These are phyloP conservation scores for Phialophora tarda DNA, from an alignment of 2,329 filamentous ascomycete genomes.

Conservation along the genomic window DNA sequence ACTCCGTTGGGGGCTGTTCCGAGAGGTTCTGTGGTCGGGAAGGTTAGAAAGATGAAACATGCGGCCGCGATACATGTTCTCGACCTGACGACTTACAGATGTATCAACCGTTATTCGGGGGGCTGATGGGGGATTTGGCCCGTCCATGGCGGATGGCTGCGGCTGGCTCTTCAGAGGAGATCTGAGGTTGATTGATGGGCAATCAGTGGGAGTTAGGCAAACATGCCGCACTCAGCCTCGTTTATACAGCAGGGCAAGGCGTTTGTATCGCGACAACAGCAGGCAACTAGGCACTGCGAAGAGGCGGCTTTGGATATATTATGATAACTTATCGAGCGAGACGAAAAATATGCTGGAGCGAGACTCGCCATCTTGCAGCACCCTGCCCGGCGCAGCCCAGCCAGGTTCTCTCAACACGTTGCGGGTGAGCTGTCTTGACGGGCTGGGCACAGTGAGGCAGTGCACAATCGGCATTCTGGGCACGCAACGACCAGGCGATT, in stretches of 20 bases:
- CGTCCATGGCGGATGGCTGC: slow-evolving; percentile 29
- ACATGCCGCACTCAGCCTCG: slow-evolving; percentile 10
- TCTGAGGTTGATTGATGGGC: not conserved
- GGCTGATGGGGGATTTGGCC: slow-evolving; percentile 24
- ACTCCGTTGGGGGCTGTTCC: slow-evolving; percentile 20
- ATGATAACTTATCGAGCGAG: slow-evolving; percentile 8
- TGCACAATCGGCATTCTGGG: slow-evolving; percentile 28
- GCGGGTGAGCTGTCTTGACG: slow-evolving; percentile 15
- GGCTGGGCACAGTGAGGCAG: slow-evolving; percentile 24
- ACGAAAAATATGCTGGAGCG: slow-evolving; percentile 12
- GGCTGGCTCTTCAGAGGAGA: slow-evolving; percentile 12
- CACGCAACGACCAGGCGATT: slow-evolving; percentile 13
- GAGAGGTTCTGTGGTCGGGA: slow-evolving; percentile 27
- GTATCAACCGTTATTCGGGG: slow-evolving; percentile 38
- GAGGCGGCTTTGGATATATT: slow-evolving; percentile 1
- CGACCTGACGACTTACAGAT: slow-evolving; percentile 34
- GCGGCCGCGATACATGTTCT: not conserved
- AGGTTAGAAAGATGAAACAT: slow-evolving; percentile 26
- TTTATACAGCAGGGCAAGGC: not conserved
- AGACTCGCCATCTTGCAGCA: slow-evolving; percentile 3
- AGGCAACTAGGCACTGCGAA: not conserved
- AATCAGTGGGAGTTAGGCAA: slow-evolving; percentile 3
- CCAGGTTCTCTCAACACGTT: not conserved
- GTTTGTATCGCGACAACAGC: not conserved
- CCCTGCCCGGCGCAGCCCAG: not conserved